phyloP scores from a whole-genome alignment of 768 basidiomycete species.

The Russula sp. region DNA sequence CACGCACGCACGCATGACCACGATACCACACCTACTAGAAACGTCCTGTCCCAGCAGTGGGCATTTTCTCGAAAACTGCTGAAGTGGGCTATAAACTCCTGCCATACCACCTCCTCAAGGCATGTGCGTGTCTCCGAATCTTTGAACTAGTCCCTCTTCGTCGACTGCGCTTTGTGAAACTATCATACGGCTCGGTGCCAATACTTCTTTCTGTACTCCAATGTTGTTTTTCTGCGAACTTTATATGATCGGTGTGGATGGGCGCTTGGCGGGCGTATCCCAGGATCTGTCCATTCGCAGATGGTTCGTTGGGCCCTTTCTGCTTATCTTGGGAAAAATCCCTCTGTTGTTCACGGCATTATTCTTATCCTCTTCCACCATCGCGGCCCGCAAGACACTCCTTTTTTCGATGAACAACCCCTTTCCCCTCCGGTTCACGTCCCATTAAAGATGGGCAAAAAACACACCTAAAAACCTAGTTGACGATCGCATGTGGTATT shows the following conservation, averaged over 20 bases:
- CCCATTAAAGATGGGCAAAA: neutral
- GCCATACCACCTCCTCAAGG: conserved; percentile 47
- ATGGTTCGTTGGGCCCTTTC: conserved; percentile 45
- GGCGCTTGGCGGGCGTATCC: conserved; percentile 43
- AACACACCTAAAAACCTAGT: neutral
- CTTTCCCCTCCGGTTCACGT: neutral
- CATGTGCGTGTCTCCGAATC: conserved; percentile 39
- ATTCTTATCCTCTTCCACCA: neutral
- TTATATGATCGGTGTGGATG: conserved; percentile 45
- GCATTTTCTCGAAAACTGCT: conserved; percentile 47
- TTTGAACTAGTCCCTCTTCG: conserved; percentile 42
- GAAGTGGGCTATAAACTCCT: conserved; percentile 41
- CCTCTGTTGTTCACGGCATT: neutral
- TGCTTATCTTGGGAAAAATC: neutral
- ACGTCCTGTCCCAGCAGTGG: conserved; percentile 35
- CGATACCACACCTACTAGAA: neutral
- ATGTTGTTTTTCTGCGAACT: conserved; percentile 20
- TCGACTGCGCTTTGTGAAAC: conserved; percentile 44
- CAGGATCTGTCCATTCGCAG: conserved; percentile 57
- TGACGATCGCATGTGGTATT: conserved; percentile 42
- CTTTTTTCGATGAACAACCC: neutral
- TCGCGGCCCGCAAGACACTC: too few relatives aligned
- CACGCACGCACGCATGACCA: neutral
- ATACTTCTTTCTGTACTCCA: neutral
- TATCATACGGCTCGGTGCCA: conserved; percentile 22